A percentile compares a stretch with the other conserved stretches of the same genome.
phyloP scores from a whole-genome alignment of 139 green algal genomes.

The Pleodorina starrii region DNA sequence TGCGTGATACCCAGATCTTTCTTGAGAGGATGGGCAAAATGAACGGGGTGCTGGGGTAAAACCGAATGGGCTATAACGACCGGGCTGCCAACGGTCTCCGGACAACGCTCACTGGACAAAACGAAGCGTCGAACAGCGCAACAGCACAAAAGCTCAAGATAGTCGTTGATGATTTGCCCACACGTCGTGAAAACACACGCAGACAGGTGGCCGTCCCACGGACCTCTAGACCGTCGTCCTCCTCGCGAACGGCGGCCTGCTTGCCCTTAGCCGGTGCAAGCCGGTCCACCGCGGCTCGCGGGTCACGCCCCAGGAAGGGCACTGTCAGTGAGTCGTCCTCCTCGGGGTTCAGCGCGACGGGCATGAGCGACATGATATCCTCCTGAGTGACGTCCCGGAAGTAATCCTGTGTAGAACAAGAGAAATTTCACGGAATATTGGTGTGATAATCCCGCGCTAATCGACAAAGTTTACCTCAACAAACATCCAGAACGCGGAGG shows the following conservation, averaged over 20 bases:
- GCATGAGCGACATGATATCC: conserved; percentile 74
- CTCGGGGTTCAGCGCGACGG: conserved; percentile 48
- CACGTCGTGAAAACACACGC: not conserved
- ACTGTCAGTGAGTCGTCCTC: conserved; percentile 74
- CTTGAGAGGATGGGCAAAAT: no score
- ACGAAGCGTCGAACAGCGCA: no score
- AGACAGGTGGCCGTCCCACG: not conserved
- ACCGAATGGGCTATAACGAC: no score
- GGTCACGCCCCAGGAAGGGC: conserved; percentile 62
- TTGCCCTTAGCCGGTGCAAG: not conserved
- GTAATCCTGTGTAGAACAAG: conserved; percentile 74
- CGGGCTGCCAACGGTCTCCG: no score
- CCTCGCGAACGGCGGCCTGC: not conserved
- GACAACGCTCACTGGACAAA: no score
- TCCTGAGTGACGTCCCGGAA: conserved; percentile 84
- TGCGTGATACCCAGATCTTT: no score
- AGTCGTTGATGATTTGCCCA: not conserved
- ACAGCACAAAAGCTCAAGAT: not conserved
- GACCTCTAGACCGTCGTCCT: conserved; percentile 16
- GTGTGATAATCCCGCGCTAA: not conserved
- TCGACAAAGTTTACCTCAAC: conserved; percentile 67
- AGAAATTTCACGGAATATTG: not conserved
- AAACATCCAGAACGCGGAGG: conserved; percentile 80
- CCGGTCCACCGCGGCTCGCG: not conserved
- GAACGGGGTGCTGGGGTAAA: no score